Evolutionary conservation across 164 flowering plant genomes (phyloP).

Genomic region (Liriodendron chinense): DNA sequence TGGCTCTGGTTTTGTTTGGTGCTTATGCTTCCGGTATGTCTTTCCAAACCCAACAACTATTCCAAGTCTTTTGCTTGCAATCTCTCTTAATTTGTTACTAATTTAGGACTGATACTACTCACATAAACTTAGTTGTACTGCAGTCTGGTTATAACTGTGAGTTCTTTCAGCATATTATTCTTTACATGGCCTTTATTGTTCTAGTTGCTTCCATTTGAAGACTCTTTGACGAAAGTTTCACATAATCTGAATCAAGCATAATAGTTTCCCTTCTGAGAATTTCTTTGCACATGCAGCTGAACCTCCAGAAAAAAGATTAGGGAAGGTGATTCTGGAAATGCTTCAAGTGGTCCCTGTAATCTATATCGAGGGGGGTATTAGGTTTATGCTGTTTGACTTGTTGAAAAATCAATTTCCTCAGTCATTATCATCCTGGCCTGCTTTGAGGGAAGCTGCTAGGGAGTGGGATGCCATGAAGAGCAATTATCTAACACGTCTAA

Average conservation of each 20-base stretch:
- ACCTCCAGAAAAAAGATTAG: slow-evolving; percentile 21
- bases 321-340: slow-evolving; percentile 23
- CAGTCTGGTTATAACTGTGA: background rate
- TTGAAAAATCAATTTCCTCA: slow-evolving; percentile 22
- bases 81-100: background rate
- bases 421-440: slow-evolving; percentile 22
- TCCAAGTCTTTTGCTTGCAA: background rate
- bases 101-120: background rate
- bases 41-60: background rate
- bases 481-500: slow-evolving; percentile 23
- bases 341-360: slow-evolving; percentile 29
- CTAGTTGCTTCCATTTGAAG: background rate
- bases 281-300: slow-evolving; percentile 20
- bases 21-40: slow-evolving; percentile 21
- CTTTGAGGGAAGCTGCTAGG: slow-evolving; percentile 21
- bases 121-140: background rate
- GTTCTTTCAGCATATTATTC: background rate
- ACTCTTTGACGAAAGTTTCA: background rate
- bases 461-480: slow-evolving; percentile 16
- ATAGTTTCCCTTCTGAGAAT: background rate
- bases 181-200: background rate
- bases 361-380: slow-evolving; percentile 23
- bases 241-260: background rate
- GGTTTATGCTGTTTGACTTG: slow-evolving; percentile 25
- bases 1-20: slow-evolving; percentile 22